These are phyloP conservation scores for Fusarium pseudocircinatum DNA, from an alignment of 2,329 filamentous ascomycete species.

Conservation along the genomic window DNA sequence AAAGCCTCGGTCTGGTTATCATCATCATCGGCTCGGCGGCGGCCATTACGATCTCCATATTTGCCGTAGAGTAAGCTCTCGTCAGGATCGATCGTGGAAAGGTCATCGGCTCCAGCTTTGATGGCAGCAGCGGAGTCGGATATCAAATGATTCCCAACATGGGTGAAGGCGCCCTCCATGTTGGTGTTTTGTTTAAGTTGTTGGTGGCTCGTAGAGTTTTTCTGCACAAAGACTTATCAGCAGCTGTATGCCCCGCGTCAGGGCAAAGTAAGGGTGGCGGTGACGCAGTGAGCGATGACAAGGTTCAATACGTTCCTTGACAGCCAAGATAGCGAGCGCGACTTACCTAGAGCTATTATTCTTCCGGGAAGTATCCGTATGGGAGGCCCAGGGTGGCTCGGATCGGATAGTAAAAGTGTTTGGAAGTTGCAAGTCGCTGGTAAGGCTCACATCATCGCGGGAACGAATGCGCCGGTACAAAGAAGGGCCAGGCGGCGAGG, in stretches of 20 bases:
- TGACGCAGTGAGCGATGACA: slow-evolving; percentile 22
- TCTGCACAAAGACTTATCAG: slow-evolving; percentile 34
- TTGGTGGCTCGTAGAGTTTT: slow-evolving; percentile 42
- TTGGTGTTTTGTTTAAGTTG: slow-evolving; percentile 42
- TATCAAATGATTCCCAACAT: slow-evolving; percentile 86
- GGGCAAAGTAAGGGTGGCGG: slow-evolving; percentile 27
- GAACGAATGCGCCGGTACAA: slow-evolving; percentile 38
- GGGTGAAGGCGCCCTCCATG: slow-evolving; percentile 90
- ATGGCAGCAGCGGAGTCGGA: slow-evolving; percentile 87
- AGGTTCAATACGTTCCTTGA: not conserved
- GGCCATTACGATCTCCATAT: slow-evolving; percentile 67
- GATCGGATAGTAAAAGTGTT: slow-evolving; percentile 44
- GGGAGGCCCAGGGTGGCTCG: slow-evolving; percentile 41
- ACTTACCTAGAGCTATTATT: slow-evolving; percentile 43
- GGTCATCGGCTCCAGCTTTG: slow-evolving; percentile 82
- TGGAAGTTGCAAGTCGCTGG: slow-evolving; percentile 44
- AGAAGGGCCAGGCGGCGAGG: slow-evolving; percentile 24
- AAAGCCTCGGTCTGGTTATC: slow-evolving; percentile 87
- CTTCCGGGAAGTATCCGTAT: slow-evolving; percentile 34
- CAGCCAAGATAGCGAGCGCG: slow-evolving; percentile 16
- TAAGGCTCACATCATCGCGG: slow-evolving; percentile 53
- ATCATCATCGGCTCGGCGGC: slow-evolving; percentile 84
- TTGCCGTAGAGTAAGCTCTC: slow-evolving; percentile 82
- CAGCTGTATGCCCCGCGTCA: slow-evolving; percentile 38
- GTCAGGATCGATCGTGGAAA: slow-evolving; percentile 77